Percentiles rank a stretch among this genome's conserved stretches.
Conservation (phyloP, 495 filamentous ascomycete genomes). For the Parmelia sp. region DNA sequence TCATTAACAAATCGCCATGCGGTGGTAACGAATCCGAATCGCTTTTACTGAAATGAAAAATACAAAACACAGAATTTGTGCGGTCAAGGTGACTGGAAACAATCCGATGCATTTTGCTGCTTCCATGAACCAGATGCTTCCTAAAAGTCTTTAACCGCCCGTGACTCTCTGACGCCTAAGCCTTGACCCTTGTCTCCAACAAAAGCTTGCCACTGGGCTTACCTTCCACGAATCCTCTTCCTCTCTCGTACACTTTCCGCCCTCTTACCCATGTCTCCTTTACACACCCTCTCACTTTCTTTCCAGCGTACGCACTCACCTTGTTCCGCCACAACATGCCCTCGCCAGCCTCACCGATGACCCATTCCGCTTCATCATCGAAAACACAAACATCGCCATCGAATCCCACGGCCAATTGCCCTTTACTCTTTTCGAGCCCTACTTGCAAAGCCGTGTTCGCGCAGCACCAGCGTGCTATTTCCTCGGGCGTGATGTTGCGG, state of each 20-base stretch:
- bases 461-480: slow-evolving; percentile 79
- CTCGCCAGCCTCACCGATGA: slow-evolving; percentile 51
- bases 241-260: slow-evolving; percentile 60
- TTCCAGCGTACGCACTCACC: slow-evolving; percentile 87
- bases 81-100: too few relatives aligned
- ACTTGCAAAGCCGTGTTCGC: slow-evolving; percentile 87
- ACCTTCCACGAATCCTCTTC: slow-evolving; percentile 56
- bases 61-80: too few relatives aligned
- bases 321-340: slow-evolving; percentile 94
- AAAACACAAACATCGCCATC: slow-evolving; percentile 93
- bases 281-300: slow-evolving; percentile 70
- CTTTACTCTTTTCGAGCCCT: slow-evolving; percentile 75
- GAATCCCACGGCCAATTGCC: slow-evolving; percentile 72
- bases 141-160: not conserved
- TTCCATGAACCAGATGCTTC: not conserved
- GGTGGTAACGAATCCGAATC: too few relatives aligned
- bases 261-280: slow-evolving; percentile 88
- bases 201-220: slow-evolving; percentile 55
- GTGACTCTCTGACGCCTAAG: not conserved
- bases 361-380: slow-evolving; percentile 74
- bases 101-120: too few relatives aligned
- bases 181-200: slow-evolving; percentile 45
- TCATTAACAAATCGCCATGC: too few relatives aligned
- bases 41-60: too few relatives aligned
- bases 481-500: slow-evolving; percentile 41